A percentile compares a stretch with the other conserved stretches of the same genome.
Conservation (phyloP, 345 rosid genomes). For the Arabis alpina region DNA sequence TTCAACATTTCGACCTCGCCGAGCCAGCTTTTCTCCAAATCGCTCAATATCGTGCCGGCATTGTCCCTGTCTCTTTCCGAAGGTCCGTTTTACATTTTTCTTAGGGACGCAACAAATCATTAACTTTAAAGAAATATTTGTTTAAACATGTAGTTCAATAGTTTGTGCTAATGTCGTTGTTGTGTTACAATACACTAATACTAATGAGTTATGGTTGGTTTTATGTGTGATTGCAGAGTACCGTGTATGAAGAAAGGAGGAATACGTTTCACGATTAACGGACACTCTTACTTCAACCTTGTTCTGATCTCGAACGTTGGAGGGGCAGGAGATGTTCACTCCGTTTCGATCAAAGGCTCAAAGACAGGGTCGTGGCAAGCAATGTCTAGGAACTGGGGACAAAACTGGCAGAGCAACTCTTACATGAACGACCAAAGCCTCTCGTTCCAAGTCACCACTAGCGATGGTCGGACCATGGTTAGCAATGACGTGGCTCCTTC, state of each 20-base stretch:
- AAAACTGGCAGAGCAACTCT: conserved; percentile 97
- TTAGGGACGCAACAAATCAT: not conserved
- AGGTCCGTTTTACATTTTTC: conserved; percentile 50
- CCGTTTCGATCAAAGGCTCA: conserved; percentile 91
- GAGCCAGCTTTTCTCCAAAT: conserved; percentile 94
- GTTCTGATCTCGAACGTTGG: conserved; percentile 84
- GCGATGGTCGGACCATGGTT: conserved; percentile 81
- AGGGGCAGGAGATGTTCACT: conserved; percentile 80
- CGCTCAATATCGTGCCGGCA: conserved; percentile 93
- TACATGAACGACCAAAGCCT: conserved; percentile 79
- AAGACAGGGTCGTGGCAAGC: conserved; percentile 79
- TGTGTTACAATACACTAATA: no score
- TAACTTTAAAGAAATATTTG: no score
- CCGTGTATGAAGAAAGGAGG: conserved; percentile 92
- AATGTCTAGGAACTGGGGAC: conserved; percentile 98
- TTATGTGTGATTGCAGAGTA: conserved; percentile 54
- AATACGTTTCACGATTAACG: conserved; percentile 81
- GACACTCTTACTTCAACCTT: conserved; percentile 94
- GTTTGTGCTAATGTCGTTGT: no score
- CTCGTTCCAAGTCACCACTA: conserved; percentile 88
- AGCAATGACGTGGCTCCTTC: conserved; percentile 61
- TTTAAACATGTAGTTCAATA: no score
- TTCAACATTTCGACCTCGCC: conserved; percentile 92
- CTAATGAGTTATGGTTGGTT: not conserved
- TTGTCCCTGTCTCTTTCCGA: conserved; percentile 86